phyloP scores from a whole-genome alignment of 2,329 filamentous ascomycete genomes.

The Pseudogymnoascus sp. region DNA sequence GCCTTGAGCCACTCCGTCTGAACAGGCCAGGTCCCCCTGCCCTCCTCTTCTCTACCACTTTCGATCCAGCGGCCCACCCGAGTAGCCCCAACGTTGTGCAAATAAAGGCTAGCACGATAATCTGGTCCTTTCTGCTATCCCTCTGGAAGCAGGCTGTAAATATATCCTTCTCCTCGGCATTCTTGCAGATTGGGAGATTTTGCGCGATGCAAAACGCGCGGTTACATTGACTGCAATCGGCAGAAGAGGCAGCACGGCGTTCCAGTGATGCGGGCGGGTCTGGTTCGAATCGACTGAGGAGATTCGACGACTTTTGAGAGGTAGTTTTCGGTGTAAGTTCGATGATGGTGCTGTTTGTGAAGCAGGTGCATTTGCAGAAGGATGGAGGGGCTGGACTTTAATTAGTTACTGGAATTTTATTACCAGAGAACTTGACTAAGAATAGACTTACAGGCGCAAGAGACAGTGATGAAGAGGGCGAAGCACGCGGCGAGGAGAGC shows the following conservation, averaged over 20 bases:
- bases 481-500: conserved; percentile 19
- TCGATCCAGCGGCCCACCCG: conserved; percentile 50
- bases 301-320: conserved; percentile 15
- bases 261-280: not conserved
- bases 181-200: conserved; percentile 54
- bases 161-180: conserved; percentile 53
- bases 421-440: not conserved
- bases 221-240: conserved; percentile 50
- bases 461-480: conserved; percentile 20
- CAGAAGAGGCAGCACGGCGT: not conserved
- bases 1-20: not conserved
- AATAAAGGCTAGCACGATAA: conserved; percentile 59
- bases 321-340: conserved; percentile 36
- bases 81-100: conserved; percentile 49
- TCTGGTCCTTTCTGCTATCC: conserved; percentile 57
- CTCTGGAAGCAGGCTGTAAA: conserved; percentile 58
- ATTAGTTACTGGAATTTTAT: conserved; percentile 18
- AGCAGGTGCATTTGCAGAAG: conserved; percentile 65
- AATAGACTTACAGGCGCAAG: conserved; percentile 23
- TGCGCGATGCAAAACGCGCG: conserved; percentile 55
- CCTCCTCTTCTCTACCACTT: conserved; percentile 37
- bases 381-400: conserved; percentile 46
- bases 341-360: conserved; percentile 61
- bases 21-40: conserved; percentile 15
- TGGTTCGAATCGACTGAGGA: conserved; percentile 11